Evolutionary conservation across 805 yeast genomes (phyloP), one percentile per base, ranked within the genome.

Genomic region (Spathaspora gorwiae): DNA sequence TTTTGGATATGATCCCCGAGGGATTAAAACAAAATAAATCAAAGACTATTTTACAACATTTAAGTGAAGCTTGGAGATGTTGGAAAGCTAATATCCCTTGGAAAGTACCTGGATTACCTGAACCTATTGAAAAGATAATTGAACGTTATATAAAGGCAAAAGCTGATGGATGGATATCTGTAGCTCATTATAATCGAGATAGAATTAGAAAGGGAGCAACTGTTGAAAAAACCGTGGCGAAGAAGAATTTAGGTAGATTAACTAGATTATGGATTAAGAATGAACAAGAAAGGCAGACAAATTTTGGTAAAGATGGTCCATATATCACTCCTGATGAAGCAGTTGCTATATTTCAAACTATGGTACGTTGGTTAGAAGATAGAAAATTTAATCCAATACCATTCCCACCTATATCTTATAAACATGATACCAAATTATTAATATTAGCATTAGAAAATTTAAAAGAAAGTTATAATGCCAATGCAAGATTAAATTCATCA

Each of bases 51-150:
- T 65, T 94, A 40, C 98, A 94, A 57, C 99, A 94, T 64, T 72
- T 94, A 47, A 87, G 95, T 59, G 99, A 94, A 63, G 99, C 99
- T 0, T 94, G 99, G 99, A 73, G 99, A 61, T 94, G 98, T 62
- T 94, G 99, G 99, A 94, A 94, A 62, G 99, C 99, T 2, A 92
- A 94, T 59, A 85, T 94, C 47, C 96, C 97, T 0, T 94, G 98
- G 98, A 83, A 88, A 54, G 98, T 94, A 12, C 96, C 96, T 1
- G 98, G 98, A 0, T 72, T 94, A 66, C 99, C 99, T 1, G 85
- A 78, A 43, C 97, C 97, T 0, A 80, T 94, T 26, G 94, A 83
- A 53, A 79, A 80, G 37, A 87, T 94, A 34, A 90, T 94, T 49
- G 84, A 87, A 57, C 78, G 96, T 38, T 94, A 94, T 57, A 83